Evolutionary conservation across 2,329 filamentous ascomycete species (phyloP).

Genomic region (Ilyonectria mors-panacis): DNA sequence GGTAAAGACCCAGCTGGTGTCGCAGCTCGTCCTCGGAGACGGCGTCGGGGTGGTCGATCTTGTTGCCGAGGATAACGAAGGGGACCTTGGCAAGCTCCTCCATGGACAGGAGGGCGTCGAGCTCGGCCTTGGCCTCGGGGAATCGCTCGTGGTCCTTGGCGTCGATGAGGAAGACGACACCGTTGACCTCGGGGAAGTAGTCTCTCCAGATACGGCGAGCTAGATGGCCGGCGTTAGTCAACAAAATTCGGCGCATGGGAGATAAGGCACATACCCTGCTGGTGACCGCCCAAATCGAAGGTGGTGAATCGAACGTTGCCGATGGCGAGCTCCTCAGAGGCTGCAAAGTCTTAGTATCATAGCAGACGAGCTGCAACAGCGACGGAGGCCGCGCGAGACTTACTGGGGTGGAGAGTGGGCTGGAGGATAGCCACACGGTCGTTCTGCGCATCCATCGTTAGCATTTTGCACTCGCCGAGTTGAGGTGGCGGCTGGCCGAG

Average conservation of each 20-base stretch:
- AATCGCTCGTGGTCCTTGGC: constrained; percentile 98
- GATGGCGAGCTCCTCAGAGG: constrained; percentile 92
- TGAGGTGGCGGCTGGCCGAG: constrained; percentile 3
- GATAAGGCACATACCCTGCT: constrained; percentile 76
- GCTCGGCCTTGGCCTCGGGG: constrained; percentile 93
- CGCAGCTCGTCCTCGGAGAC: constrained; percentile 96
- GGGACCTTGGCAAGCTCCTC: constrained; percentile 97
- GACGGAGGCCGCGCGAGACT: constrained; percentile 52
- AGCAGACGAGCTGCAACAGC: background rate
- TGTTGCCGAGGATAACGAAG: constrained; percentile 97
- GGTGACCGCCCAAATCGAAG: constrained; percentile 93
- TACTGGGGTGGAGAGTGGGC: constrained; percentile 92
- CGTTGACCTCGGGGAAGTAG: constrained; percentile 96
- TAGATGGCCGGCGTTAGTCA: constrained; percentile 53
- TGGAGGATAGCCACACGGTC: constrained; percentile 93
- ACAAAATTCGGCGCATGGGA: background rate
- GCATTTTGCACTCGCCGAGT: constrained; percentile 32
- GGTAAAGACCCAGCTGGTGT: constrained; percentile 92
- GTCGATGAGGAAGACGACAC: constrained; percentile 98
- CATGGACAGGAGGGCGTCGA: constrained; percentile 95
- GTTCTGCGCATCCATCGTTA: constrained; percentile 70
- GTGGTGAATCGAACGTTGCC: constrained; percentile 96
- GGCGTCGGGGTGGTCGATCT: constrained; percentile 98
- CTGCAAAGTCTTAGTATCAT: constrained; percentile 58
- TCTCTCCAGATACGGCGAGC: constrained; percentile 96